Base-by-base conservation (phyloP, 2,329 filamentous ascomycete species). In the Knufia fluminis region DNA sequence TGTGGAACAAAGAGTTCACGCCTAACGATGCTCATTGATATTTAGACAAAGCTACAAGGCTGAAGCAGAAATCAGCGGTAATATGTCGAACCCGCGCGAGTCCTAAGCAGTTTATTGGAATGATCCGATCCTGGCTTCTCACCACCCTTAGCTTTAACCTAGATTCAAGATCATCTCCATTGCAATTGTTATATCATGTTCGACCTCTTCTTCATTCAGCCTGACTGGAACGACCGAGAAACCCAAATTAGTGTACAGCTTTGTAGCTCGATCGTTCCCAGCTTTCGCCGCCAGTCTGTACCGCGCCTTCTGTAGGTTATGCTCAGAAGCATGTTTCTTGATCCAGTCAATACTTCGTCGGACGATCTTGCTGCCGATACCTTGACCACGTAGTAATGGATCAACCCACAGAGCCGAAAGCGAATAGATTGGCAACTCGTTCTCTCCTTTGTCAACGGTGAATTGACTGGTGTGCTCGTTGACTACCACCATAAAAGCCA, bases 191-290 rank as follows among this genome's bases (percentile, higher is more conserved):
- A 38, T 56, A 52, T 19, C 52, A 46, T 31, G 54, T 52, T 20
- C 52, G 42, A 20, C 54, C 54, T 9, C 51, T 31, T 31, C 28
- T 31, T n/a, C n/a, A n/a, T 31, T 31, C 36, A 16, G 50, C 36
- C 12, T 33, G 23, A 32, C 24, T n/a, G 35, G 14, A 19, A 17
- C 38, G 4, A 56, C 36, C 17, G 32, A 44, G 26, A 56, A 57
- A 7, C 55, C 55, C 12, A 53, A 33, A 8, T 49, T 53, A 24
- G 52, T 50, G 41, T 57, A 57, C 6, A 57, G 33, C 10, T 47
- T 26, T 33, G 54, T 42, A 4, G 55, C 55, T 10, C 39, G 31
- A 14, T 57, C 50, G 42, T 57, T 57, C 17, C 55, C 55, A 45
- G 52, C 46, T 10, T 36, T 24, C 2, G 53, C 53, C 26, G 23